Conservation (phyloP, 345 rosid genomes). For the Acer yangbiense region DNA sequence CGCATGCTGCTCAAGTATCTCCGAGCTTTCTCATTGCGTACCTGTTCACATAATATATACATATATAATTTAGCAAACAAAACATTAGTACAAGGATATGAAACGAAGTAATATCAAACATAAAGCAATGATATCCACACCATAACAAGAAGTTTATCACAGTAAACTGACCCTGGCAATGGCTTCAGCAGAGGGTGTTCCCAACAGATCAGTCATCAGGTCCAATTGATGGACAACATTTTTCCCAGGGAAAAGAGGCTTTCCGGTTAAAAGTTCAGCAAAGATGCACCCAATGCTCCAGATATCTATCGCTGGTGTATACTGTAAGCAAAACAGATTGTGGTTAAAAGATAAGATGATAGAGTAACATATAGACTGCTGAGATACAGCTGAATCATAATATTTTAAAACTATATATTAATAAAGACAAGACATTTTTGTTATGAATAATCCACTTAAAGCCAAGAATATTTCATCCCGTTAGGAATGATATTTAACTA, state of each 20-base stretch:
- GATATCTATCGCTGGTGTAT: constrained; percentile 94
- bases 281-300: constrained; percentile 99
- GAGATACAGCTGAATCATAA: background rate
- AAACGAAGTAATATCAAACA: background rate
- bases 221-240: constrained; percentile 96
- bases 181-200: constrained; percentile 91
- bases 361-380: background rate
- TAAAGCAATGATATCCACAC: constrained; percentile 10
- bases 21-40: constrained; percentile 95
- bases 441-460: background rate
- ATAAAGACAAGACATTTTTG: background rate
- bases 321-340: constrained; percentile 45
- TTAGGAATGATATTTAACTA: background rate
- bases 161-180: constrained; percentile 76
- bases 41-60: constrained; percentile 44
- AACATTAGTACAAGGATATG: background rate
- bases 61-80: constrained; percentile 22
- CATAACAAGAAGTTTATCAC: constrained; percentile 8
- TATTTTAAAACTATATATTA: background rate
- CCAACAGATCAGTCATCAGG: constrained; percentile 91
- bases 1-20: constrained; percentile 96
- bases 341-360: constrained; percentile 10
- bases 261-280: constrained; percentile 92
- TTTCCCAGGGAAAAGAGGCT: constrained; percentile 96
- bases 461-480: background rate